phyloP scores from a whole-genome alignment of 1,284 basidiomycete genomes.

The Leccinum huronense region DNA sequence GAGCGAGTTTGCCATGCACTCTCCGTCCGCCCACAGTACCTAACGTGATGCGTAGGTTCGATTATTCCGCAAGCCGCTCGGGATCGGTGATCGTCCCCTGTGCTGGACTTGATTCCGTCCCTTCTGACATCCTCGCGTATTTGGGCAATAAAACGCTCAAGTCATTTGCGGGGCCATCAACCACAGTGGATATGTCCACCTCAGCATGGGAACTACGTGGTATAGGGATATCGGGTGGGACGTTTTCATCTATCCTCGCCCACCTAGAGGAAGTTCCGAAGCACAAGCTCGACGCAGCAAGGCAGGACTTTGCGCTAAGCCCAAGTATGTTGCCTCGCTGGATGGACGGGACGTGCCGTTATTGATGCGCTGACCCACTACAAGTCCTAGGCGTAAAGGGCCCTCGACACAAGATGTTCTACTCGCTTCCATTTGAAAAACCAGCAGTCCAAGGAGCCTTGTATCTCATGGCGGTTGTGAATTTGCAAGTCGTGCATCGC shows the following conservation, averaged over 20 bases:
- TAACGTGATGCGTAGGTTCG: constrained; percentile 40
- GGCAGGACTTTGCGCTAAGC: constrained; percentile 52
- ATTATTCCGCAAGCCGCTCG: constrained; percentile 53
- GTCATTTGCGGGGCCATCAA: constrained; percentile 37
- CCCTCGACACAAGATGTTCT: constrained; percentile 42
- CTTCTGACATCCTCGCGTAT: constrained; percentile 55
- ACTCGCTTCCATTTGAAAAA: constrained; percentile 47
- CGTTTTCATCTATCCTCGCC: constrained; percentile 54
- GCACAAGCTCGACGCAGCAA: constrained; percentile 36
- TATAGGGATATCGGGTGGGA: constrained; percentile 66
- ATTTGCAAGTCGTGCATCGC: constrained; percentile 72
- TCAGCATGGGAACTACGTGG: constrained; percentile 53
- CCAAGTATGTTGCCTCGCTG: constrained; percentile 43
- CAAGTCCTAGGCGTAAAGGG: constrained; percentile 44
- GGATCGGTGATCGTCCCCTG: constrained; percentile 56
- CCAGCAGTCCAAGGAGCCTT: constrained; percentile 52
- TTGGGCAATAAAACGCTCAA: constrained; percentile 51
- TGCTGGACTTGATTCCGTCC: constrained; percentile 61
- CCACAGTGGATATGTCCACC: constrained; percentile 36
- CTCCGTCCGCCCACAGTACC: constrained; percentile 8
- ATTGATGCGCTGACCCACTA: constrained; percentile 5
- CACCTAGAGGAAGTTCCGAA: constrained; percentile 49
- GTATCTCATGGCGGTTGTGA: constrained; percentile 62
- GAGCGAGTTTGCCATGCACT: constrained; percentile 33
- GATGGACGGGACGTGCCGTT: not conserved